Evolutionary conservation across 495 filamentous ascomycete genomes (phyloP).

Genomic region (Lepidopterella palustris): DNA sequence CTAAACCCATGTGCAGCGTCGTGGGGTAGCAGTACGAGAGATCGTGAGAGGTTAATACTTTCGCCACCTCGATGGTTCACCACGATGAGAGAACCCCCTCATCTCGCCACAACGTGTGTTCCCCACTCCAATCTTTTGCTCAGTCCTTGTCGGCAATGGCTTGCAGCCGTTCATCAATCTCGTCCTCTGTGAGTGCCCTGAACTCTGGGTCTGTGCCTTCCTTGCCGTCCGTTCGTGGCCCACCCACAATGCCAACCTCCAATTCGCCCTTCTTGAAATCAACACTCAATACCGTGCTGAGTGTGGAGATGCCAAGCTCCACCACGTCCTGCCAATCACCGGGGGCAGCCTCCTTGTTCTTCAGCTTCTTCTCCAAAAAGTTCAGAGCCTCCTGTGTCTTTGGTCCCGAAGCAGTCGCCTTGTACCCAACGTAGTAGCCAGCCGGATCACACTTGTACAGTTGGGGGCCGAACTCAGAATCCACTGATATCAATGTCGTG

Average conservation of each 20-base stretch:
- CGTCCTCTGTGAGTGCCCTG: constrained; percentile 86
- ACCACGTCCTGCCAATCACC: constrained; percentile 97
- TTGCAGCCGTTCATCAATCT: constrained; percentile 97
- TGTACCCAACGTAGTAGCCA: constrained; percentile 96
- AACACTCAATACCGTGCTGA: constrained; percentile 93
- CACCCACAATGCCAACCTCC: constrained; percentile 94
- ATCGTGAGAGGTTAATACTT: neutral
- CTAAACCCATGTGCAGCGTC: constrained; percentile 7
- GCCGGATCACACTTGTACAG: constrained; percentile 98
- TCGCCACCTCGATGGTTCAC: neutral
- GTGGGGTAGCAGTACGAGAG: no score
- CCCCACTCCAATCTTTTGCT: constrained; percentile 27
- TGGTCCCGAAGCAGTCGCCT: constrained; percentile 91
- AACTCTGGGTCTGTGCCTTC: constrained; percentile 72
- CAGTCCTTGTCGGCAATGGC: constrained; percentile 97
- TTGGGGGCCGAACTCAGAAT: constrained; percentile 89
- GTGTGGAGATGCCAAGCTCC: constrained; percentile 85
- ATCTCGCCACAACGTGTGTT: constrained; percentile 6
- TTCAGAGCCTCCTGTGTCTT: constrained; percentile 99
- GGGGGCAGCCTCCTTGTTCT: constrained; percentile 93
- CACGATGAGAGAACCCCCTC: neutral
- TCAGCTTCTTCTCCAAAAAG: constrained; percentile 97
- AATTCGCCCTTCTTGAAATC: constrained; percentile 99
- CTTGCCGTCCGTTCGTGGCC: constrained; percentile 67
- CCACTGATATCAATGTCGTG: constrained; percentile 86